Evolutionary conservation across 768 basidiomycete species (phyloP).

Genomic region (Tricholomella constricta): DNA sequence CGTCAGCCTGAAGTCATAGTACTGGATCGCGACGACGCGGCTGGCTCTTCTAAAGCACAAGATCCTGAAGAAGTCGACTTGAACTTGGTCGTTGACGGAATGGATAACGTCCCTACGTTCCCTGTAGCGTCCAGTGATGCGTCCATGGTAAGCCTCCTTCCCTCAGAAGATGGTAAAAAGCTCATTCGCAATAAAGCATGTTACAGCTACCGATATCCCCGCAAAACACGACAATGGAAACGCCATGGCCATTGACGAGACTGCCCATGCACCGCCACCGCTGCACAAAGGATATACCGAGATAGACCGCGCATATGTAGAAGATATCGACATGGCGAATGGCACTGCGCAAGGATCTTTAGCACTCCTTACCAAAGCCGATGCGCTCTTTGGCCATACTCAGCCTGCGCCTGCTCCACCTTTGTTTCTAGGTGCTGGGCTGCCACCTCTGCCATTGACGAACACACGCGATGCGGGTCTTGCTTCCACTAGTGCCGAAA

Average conservation of each 20-base stretch:
- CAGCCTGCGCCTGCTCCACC: not conserved
- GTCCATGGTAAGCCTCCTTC: slow-evolving; percentile 1
- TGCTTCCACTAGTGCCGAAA: too few relatives aligned
- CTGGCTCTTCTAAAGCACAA: not conserved
- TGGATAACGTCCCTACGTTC: not conserved
- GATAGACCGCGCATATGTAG: not conserved
- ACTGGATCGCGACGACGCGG: slow-evolving; percentile 1
- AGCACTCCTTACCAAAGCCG: not conserved
- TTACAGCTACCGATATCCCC: not conserved
- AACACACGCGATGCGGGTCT: too few relatives aligned
- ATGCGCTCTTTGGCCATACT: not conserved
- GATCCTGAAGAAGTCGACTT: not conserved
- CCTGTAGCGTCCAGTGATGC: not conserved
- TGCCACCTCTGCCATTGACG: too few relatives aligned
- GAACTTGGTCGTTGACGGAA: not conserved
- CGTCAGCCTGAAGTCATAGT: slow-evolving; percentile 3
- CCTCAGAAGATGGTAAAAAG: not conserved
- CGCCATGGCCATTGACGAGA: not conserved
- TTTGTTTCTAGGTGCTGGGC: too few relatives aligned
- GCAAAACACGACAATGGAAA: not conserved
- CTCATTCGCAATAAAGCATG: not conserved
- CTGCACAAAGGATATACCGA: not conserved
- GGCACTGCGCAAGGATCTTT: not conserved
- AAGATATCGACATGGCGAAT: not conserved
- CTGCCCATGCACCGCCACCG: not conserved